Evolutionary conservation across 495 filamentous ascomycete species (phyloP).

Genomic region (Daldinia caldariorum): DNA sequence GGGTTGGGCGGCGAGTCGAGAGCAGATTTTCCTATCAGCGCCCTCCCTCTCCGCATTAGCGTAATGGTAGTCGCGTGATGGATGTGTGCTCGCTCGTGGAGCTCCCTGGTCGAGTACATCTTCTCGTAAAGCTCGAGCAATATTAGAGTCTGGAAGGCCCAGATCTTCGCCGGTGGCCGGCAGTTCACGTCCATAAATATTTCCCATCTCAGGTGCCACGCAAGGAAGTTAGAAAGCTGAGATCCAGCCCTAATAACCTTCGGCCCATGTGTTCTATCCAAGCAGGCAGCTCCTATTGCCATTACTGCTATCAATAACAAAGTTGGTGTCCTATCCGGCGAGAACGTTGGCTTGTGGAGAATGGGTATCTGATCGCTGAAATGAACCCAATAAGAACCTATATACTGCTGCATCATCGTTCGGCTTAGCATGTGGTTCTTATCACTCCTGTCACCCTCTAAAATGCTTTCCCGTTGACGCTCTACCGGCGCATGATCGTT

Average conservation of each 20-base stretch:
- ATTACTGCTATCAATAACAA: slow-evolving; percentile 92
- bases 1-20: slow-evolving; percentile 87
- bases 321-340: slow-evolving; percentile 83
- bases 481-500: slow-evolving; percentile 77
- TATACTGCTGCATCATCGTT: slow-evolving; percentile 95
- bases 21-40: slow-evolving; percentile 88
- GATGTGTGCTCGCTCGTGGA: slow-evolving; percentile 96
- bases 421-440: slow-evolving; percentile 82
- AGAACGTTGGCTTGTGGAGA: slow-evolving; percentile 92
- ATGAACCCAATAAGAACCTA: slow-evolving; percentile 92
- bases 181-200: slow-evolving; percentile 92
- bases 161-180: slow-evolving; percentile 94
- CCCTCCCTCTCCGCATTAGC: slow-evolving; percentile 91
- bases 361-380: slow-evolving; percentile 96
- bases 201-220: slow-evolving; percentile 92
- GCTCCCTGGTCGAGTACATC: slow-evolving; percentile 88
- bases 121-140: slow-evolving; percentile 96
- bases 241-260: slow-evolving; percentile 76
- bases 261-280: slow-evolving; percentile 81
- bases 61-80: slow-evolving; percentile 97
- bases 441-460: slow-evolving; percentile 79
- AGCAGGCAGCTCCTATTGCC: slow-evolving; percentile 87
- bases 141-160: slow-evolving; percentile 93
- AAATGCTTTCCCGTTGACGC: slow-evolving; percentile 77
- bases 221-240: slow-evolving; percentile 84